phyloP scores from a whole-genome alignment of 768 basidiomycete genomes.

The Leccinum obscurum region DNA sequence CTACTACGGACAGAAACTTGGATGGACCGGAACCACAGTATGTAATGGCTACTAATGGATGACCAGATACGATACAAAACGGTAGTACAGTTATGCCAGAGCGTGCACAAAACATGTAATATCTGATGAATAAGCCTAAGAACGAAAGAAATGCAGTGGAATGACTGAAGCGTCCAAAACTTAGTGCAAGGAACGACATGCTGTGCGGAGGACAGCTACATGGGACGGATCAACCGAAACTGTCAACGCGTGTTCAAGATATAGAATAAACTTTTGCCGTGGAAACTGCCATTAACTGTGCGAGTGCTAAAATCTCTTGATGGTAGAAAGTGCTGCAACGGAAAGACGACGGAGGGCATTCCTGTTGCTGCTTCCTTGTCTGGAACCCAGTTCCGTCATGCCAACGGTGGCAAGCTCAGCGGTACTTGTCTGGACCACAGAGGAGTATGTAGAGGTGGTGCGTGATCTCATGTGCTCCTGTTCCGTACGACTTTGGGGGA shows the following conservation, averaged over 20 bases:
- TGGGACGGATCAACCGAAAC: background rate
- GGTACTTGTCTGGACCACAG: constrained; percentile 14
- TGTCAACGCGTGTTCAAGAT: constrained; percentile 7
- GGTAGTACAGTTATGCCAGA: constrained; percentile 6
- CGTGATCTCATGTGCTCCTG: constrained; percentile 16
- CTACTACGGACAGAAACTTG: background rate
- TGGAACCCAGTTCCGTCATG: constrained; percentile 11
- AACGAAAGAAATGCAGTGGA: background rate
- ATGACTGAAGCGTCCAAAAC: constrained; percentile 30
- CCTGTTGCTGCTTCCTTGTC: constrained; percentile 20
- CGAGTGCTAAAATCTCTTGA: constrained; percentile 22
- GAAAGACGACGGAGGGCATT: constrained; percentile 32
- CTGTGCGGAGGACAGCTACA: background rate
- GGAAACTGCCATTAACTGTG: constrained; percentile 3
- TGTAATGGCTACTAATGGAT: background rate
- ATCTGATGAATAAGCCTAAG: background rate
- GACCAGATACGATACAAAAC: constrained; percentile 18
- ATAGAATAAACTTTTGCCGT: constrained; percentile 1
- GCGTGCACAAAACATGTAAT: background rate
- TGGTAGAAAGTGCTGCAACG: constrained; percentile 32
- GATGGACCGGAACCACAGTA: constrained; percentile 2
- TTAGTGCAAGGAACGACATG: constrained; percentile 9
- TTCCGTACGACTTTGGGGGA: constrained; percentile 7
- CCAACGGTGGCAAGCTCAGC: constrained; percentile 9
- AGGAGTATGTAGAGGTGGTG: constrained; percentile 28